Evolutionary conservation across 2,329 filamentous ascomycete species (phyloP), one percentile per base, ranked within the genome.

Genomic region (Aspergillus brunneoviolaceus): DNA sequence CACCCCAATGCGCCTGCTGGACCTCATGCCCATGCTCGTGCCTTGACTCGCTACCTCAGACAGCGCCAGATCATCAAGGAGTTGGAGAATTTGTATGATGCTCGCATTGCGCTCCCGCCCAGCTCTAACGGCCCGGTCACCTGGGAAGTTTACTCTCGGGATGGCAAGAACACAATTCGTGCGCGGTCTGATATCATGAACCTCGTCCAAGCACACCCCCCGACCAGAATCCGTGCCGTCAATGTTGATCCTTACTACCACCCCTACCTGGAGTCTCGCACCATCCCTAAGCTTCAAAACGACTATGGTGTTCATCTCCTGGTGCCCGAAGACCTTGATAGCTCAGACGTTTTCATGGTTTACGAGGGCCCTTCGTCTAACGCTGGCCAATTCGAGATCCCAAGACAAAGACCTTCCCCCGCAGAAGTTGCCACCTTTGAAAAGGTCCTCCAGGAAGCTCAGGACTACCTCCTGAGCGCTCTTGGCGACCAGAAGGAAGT

Each of bases 61-160:
- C 87, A 95, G 70, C 89, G 91, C 50, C 85, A 87, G 68, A 90
- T 94, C 67, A 89, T 98, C 68, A 86, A 91, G 67, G 87, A 92
- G 55, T 83, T 99, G 14, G 92, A 97, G 80, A 86, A 85, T 61
- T 79, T 85, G 51, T 91, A 96, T 76, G 85, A 90, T 70, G 89
- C 92, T n/a, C 90, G 91, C 74, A 96, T 98, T 73, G 90, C 94
- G 69, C 88, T 92, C 1, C 91, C 92, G 0, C 84, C 85, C 3
- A 82, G 85, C 53, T 65, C 66, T 12, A 87, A 91, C 49, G 88
- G 88, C 39, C 87, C 87, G 11, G 85, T 90, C 49, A 88, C 88
- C 0, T 96, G 93, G 92, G 89, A 96, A 74, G 85, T 98, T 57
- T 96, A 93, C 77, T 91, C 91, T 6, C 85, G 89, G 42, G 90